A percentile compares a stretch with the other conserved stretches of the same genome.
phyloP scores from a whole-genome alignment of 2,329 filamentous ascomycete genomes.

The Cordyceps sp. region DNA sequence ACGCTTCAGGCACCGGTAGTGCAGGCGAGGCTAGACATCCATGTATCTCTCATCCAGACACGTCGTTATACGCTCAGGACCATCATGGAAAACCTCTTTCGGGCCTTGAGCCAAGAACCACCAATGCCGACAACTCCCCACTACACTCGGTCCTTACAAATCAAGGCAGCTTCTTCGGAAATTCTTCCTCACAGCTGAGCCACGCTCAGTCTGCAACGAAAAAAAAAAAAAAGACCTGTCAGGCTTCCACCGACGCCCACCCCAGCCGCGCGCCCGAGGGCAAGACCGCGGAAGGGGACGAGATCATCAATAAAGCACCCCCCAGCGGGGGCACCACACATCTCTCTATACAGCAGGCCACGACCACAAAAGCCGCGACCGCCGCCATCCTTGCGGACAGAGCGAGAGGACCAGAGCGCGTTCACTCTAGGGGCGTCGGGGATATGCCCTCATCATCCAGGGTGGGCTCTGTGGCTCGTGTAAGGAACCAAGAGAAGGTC shows the following conservation, averaged over 20 bases:
- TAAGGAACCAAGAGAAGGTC: slow-evolving; percentile 83
- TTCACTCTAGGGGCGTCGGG: slow-evolving; percentile 85
- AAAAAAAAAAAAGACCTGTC: slow-evolving; percentile 51
- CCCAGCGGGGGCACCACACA: too few species aligned
- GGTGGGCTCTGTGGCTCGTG: slow-evolving; percentile 86
- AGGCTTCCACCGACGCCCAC: slow-evolving; percentile 82
- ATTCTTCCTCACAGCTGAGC: slow-evolving; percentile 32
- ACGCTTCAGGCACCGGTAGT: too few species aligned
- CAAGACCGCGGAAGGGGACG: slow-evolving; percentile 53
- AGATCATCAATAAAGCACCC: slow-evolving; percentile 61
- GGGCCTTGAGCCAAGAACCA: too few species aligned
- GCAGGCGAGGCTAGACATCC: too few species aligned
- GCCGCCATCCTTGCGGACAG: slow-evolving; percentile 47
- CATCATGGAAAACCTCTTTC: too few species aligned
- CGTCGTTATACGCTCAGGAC: too few species aligned
- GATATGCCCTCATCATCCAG: slow-evolving; percentile 86
- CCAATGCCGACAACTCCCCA: too few species aligned
- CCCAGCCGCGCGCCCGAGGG: slow-evolving; percentile 61
- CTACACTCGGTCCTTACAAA: too few species aligned
- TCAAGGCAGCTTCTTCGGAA: background rate
- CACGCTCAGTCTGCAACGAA: slow-evolving; percentile 35
- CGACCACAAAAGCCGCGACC: too few species aligned
- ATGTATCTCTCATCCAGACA: too few species aligned
- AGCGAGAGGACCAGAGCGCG: slow-evolving; percentile 39
- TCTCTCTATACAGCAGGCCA: slow-evolving; percentile 71